These are phyloP conservation scores for Zancudomyces culisetae DNA, from an alignment of 371 early-diverging fungal species.

Conservation along the genomic window DNA sequence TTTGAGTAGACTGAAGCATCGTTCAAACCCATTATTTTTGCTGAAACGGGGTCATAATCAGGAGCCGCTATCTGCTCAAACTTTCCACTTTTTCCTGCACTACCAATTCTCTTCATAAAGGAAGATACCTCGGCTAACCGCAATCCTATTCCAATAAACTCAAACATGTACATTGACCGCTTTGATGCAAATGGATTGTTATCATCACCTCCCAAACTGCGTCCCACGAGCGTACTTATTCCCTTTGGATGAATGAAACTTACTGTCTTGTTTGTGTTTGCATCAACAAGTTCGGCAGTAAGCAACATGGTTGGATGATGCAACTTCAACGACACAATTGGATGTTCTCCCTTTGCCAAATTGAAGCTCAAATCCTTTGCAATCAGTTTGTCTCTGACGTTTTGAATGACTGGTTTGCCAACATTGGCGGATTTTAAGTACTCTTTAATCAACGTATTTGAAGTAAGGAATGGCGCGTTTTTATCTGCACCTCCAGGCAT, in stretches of 20 bases:
- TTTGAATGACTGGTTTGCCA: background rate
- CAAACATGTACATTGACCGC: background rate
- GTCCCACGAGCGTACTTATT: background rate
- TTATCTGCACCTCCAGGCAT: background rate
- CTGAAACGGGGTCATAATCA: background rate
- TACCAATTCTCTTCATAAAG: background rate
- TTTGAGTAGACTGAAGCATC: background rate
- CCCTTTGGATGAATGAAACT: background rate
- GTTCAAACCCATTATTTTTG: background rate
- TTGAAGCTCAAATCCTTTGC: background rate
- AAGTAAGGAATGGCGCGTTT: background rate
- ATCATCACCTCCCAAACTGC: background rate
- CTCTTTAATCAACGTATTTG: background rate
- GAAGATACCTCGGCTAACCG: background rate
- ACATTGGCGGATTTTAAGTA: background rate
- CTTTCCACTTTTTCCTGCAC: background rate
- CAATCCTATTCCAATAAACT: background rate
- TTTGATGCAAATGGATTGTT: background rate
- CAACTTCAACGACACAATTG: background rate
- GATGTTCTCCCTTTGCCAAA: background rate
- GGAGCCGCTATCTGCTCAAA: background rate
- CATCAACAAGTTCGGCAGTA: background rate
- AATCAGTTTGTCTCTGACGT: background rate
- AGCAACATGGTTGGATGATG: background rate
- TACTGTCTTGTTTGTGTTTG: background rate